A percentile compares a stretch with the other conserved stretches of the same genome.
Evolutionary conservation across 169 alveolate species (phyloP).

Genomic region (Condylostoma magnum): DNA sequence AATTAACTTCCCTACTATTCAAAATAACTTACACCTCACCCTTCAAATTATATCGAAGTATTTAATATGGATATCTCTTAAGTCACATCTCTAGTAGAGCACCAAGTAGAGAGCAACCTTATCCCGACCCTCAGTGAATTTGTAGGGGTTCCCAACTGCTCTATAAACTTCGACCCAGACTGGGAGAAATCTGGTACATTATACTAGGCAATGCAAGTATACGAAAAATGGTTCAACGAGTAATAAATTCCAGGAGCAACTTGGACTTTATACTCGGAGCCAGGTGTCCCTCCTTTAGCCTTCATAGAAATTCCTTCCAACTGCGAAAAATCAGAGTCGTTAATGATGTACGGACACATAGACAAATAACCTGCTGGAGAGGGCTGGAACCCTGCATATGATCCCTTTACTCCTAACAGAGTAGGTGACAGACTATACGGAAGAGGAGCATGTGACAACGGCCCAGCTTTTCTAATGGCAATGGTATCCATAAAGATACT

Average conservation of each 20-base stretch:
- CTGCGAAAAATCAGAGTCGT: background rate
- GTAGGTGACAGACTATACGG: background rate
- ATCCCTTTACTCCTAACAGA: background rate
- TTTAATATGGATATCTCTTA: too few relatives aligned
- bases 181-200: background rate
- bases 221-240: background rate
- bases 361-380: background rate
- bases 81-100: too few relatives aligned
- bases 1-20: too few relatives aligned
- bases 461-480: background rate
- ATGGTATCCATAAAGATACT: background rate
- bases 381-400: background rate
- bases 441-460: background rate
- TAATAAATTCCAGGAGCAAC: background rate
- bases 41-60: too few relatives aligned
- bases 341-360: background rate
- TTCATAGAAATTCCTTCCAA: background rate
- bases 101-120: too few relatives aligned
- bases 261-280: background rate
- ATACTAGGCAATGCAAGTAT: background rate
- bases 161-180: background rate
- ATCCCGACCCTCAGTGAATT: background rate
- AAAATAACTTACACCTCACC: too few relatives aligned
- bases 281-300: background rate
- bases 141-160: background rate